Base-by-base conservation (phyloP, 2,329 filamentous ascomycete genomes). In the Trematosphaeria pertusa region DNA sequence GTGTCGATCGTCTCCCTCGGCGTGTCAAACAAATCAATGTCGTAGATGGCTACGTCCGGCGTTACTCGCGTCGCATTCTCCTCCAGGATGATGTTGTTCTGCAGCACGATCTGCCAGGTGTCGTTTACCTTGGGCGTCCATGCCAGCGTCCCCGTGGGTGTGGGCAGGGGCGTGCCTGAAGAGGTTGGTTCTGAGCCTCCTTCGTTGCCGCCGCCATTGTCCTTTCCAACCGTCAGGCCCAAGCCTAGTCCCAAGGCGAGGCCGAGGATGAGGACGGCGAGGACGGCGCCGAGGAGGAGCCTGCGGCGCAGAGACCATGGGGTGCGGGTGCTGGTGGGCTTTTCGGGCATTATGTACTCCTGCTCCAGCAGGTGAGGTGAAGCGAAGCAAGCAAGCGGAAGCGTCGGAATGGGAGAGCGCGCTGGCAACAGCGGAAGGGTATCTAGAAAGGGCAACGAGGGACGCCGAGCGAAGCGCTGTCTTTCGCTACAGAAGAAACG, bases 51-150 rank as follows among this genome's bases (percentile, higher is more conserved):
- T 0, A 83, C 81, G 51, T 86, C 73, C 0, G 58, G 77, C 68
- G 57, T 80, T 65, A 64, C 65, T 72, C 48, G 71, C 24, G 24
- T 64, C 24, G 61, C 72, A 55, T 22, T 9, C 5, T 12, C n/a
- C 56, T 15, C 67, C 38, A 73, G 58, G 18, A 58, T 46, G 35
- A 82, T 65, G 40, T 71, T 68, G 42, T 73, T 66, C 38, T 59
- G 66, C 15, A 88, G 78, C 34, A 85, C 73, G 42, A 87, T 87
- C 59, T 88, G 84, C 83, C 83, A 88, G 3, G 76, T 76, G 3
- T 74, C 70, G 19, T 76, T 78, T 18, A 79, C 76, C 2, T 65
- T 61, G 2, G 85, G 85, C 46, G 77, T 72, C 84, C 83, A 87
- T 24, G 72, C 37, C 53, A 45, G 59, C 45, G 31, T 60, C 50